phyloP scores from a whole-genome alignment of 495 filamentous ascomycete species.

The Daldinia concentrica region DNA sequence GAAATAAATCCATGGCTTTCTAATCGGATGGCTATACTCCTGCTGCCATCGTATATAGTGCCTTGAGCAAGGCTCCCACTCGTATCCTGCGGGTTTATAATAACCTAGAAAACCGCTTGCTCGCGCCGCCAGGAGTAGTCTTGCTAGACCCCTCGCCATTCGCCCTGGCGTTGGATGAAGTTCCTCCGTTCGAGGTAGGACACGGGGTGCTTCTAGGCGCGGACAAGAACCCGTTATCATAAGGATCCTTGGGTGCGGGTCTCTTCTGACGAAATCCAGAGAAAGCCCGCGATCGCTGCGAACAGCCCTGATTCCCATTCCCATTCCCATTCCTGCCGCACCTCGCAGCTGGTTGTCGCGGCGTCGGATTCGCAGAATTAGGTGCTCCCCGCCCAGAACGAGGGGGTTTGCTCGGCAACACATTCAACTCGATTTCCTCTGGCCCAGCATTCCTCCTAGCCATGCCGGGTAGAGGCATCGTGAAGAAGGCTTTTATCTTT shows the following conservation, averaged over 20 bases:
- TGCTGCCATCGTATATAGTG: neutral
- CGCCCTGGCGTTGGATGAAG: neutral
- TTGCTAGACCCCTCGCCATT: neutral
- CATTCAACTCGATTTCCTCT: neutral
- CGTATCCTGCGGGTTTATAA: neutral
- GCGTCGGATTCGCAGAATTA: neutral
- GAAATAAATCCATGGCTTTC: neutral
- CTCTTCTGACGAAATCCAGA: neutral
- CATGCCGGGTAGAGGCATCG: neutral
- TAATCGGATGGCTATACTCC: neutral
- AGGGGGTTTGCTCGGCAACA: neutral
- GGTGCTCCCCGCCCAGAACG: neutral
- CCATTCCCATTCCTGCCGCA: neutral
- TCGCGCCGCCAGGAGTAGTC: neutral
- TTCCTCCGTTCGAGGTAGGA: neutral
- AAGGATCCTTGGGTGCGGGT: neutral
- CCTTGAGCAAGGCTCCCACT: neutral
- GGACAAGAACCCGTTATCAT: neutral
- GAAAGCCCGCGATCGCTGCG: neutral
- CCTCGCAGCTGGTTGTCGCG: neutral
- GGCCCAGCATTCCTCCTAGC: neutral
- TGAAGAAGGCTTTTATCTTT: constrained; percentile 9
- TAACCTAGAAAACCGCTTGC: neutral
- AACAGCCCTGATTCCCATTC: neutral
- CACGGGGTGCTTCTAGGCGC: neutral